Evolutionary conservation across 2,329 filamentous ascomycete species (phyloP).

Genomic region (Penicillium griseofulvum): DNA sequence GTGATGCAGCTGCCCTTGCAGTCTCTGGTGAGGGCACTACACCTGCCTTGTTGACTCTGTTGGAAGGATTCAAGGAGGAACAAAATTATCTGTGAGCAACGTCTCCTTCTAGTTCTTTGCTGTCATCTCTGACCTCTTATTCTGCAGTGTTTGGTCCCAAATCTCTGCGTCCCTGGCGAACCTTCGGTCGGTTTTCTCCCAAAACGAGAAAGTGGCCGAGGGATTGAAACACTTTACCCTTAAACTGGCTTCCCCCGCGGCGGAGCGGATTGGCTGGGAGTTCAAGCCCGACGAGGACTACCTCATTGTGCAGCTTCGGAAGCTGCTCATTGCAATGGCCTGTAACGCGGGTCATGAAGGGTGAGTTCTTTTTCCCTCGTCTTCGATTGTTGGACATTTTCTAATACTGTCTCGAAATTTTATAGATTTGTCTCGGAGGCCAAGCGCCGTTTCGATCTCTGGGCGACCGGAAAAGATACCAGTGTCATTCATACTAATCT

Average conservation of each 20-base stretch:
- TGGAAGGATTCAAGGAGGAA: conserved; percentile 81
- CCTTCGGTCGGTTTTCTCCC: conserved; percentile 80
- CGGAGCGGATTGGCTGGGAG: conserved; percentile 82
- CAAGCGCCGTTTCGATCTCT: conserved; percentile 75
- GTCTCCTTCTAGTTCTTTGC: neutral
- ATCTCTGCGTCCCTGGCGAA: conserved; percentile 72
- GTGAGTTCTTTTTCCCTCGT: conserved; percentile 48
- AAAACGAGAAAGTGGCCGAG: conserved; percentile 67
- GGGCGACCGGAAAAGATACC: conserved; percentile 64
- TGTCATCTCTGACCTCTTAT: conserved; percentile 16
- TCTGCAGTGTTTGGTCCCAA: conserved; percentile 72
- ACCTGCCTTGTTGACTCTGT: conserved; percentile 74
- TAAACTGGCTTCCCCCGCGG: conserved; percentile 70
- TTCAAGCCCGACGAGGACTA: conserved; percentile 76
- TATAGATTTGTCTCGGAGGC: conserved; percentile 68
- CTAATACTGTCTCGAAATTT: neutral
- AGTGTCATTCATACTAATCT: conserved; percentile 76
- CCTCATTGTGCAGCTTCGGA: conserved; percentile 76
- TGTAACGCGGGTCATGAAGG: conserved; percentile 72
- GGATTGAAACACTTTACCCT: conserved; percentile 76
- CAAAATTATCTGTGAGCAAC: conserved; percentile 67
- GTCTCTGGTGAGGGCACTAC: conserved; percentile 83
- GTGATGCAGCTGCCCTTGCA: conserved; percentile 84
- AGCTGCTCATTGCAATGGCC: conserved; percentile 73
- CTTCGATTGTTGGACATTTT: neutral